Conservation (phyloP, 345 rosid genomes). For the Physaria fendleri region DNA sequence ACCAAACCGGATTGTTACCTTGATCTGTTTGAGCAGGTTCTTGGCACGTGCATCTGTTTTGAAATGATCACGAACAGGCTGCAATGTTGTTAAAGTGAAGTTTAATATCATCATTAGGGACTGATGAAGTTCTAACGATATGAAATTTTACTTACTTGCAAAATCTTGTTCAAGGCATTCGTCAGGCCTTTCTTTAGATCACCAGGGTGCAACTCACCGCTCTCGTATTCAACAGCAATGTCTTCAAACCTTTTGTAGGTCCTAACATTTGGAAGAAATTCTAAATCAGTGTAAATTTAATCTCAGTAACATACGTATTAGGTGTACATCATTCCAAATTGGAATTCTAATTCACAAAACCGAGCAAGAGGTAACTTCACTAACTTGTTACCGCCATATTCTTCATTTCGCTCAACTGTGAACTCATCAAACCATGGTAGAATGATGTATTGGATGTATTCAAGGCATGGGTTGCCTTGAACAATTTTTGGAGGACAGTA, state of each 20-base stretch:
- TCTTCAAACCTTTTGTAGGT: slow-evolving; percentile 54
- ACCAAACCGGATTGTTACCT: too few species aligned
- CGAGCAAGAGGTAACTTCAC: slow-evolving; percentile 15
- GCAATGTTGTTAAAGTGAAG: slow-evolving; percentile 3
- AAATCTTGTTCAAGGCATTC: slow-evolving; percentile 58
- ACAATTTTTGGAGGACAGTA: slow-evolving; percentile 71
- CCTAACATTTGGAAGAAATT: slow-evolving; percentile 32
- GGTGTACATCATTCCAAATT: neutral
- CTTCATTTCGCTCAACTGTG: slow-evolving; percentile 52
- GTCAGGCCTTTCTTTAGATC: slow-evolving; percentile 67
- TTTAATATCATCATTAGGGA: neutral
- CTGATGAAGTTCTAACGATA: neutral
- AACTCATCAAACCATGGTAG: slow-evolving; percentile 77
- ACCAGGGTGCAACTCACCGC: slow-evolving; percentile 62
- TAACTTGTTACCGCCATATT: slow-evolving; percentile 79
- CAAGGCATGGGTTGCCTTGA: slow-evolving; percentile 76
- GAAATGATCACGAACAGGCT: slow-evolving; percentile 90
- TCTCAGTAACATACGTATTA: neutral
- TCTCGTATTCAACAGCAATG: slow-evolving; percentile 58
- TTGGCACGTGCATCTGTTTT: slow-evolving; percentile 46
- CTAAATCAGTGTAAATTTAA: neutral
- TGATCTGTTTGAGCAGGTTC: slow-evolving; percentile 63
- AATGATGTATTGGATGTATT: slow-evolving; percentile 60
- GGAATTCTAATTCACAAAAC: neutral
- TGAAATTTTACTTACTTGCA: slow-evolving; percentile 44